Evolutionary conservation across 768 basidiomycete genomes (phyloP).

Genomic region (Hericium rajendrae): DNA sequence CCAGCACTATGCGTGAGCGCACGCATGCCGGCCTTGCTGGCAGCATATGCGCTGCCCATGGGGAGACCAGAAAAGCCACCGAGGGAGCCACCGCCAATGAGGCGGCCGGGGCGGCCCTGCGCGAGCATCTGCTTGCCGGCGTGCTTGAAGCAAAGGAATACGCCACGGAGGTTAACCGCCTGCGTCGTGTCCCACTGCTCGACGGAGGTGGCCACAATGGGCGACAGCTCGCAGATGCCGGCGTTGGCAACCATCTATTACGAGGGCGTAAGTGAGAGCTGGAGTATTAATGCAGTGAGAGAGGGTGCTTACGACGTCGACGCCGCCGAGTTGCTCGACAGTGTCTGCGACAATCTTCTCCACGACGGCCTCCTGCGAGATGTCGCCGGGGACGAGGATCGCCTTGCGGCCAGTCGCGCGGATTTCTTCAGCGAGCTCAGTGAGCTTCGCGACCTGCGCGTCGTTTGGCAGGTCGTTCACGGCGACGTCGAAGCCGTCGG

Average conservation of each 20-base stretch:
- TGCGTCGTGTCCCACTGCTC: slow-evolving; percentile 15
- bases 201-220: slow-evolving; percentile 1
- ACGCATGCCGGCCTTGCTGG: slow-evolving; percentile 24
- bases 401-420: background rate
- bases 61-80: slow-evolving; percentile 4
- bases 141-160: slow-evolving; percentile 17
- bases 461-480: slow-evolving; percentile 27
- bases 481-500: slow-evolving; percentile 36
- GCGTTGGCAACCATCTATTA: background rate
- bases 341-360: background rate
- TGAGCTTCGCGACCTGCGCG: background rate
- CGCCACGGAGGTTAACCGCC: slow-evolving; percentile 13
- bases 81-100: slow-evolving; percentile 14
- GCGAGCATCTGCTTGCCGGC: slow-evolving; percentile 17
- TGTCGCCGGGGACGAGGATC: background rate
- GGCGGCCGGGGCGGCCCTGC: slow-evolving; percentile 17
- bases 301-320: background rate
- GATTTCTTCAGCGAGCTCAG: background rate
- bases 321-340: background rate
- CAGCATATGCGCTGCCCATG: slow-evolving; percentile 17
- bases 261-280: background rate
- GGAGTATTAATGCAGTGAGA: too few species aligned
- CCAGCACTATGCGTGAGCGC: slow-evolving; percentile 20
- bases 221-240: background rate
- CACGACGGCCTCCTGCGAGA: background rate